Percentiles rank a stretch among this genome's conserved stretches.
These are phyloP conservation scores for Cryptococcus wingfieldii DNA, from an alignment of 1,284 basidiomycete genomes.

Conservation along the genomic window DNA sequence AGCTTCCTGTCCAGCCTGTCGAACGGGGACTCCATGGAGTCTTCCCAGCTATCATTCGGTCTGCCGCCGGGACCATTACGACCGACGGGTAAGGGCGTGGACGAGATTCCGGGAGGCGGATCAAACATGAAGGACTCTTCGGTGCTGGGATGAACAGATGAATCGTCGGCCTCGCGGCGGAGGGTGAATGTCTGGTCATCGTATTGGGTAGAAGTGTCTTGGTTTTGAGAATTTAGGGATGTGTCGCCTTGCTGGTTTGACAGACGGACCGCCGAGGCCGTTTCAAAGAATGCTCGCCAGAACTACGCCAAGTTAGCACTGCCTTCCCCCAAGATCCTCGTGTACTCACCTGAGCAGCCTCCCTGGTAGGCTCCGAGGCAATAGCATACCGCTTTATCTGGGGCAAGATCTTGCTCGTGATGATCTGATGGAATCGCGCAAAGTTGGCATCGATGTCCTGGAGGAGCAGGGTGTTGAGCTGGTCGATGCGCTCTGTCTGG, in stretches of 20 bases:
- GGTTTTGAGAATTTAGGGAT: slow-evolving; percentile 1
- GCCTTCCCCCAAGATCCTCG: not conserved
- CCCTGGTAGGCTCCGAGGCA: slow-evolving; percentile 77
- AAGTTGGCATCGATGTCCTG: slow-evolving; percentile 93
- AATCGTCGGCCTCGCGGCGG: slow-evolving; percentile 19
- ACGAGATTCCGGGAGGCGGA: slow-evolving; percentile 23
- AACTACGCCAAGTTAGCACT: slow-evolving; percentile 56
- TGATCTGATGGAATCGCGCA: slow-evolving; percentile 79
- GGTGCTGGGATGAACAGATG: slow-evolving; percentile 9
- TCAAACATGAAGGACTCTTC: slow-evolving; percentile 38
- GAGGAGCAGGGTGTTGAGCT: slow-evolving; percentile 73
- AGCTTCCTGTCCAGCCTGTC: slow-evolving; percentile 66
- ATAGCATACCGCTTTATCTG: slow-evolving; percentile 83
- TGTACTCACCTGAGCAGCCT: slow-evolving; percentile 70
- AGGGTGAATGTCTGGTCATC: slow-evolving; percentile 35
- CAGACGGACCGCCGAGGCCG: slow-evolving; percentile 79
- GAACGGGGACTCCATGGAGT: slow-evolving; percentile 69
- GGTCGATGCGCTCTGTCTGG: slow-evolving; percentile 85
- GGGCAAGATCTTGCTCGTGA: slow-evolving; percentile 75
- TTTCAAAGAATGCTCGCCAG: slow-evolving; percentile 93
- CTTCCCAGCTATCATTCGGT: slow-evolving; percentile 56
- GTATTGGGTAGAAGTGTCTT: slow-evolving; percentile 19
- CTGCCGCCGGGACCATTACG: slow-evolving; percentile 10
- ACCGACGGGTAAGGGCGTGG: slow-evolving; percentile 35
- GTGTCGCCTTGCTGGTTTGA: slow-evolving; percentile 57